phyloP scores from a whole-genome alignment of 2,329 filamentous ascomycete genomes.

The Nannizzia gypsea region DNA sequence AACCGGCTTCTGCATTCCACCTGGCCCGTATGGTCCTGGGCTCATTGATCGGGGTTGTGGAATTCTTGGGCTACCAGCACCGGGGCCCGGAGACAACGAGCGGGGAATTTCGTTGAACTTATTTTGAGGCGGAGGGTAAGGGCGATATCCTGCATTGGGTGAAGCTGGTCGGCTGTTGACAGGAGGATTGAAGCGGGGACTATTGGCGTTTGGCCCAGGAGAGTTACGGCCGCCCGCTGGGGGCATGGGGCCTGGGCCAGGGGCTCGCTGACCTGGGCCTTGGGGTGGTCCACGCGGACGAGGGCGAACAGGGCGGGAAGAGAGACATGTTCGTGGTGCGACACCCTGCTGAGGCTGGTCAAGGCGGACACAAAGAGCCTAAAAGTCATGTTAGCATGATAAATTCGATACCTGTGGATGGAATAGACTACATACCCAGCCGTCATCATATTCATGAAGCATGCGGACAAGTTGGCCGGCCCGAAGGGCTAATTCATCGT shows the following conservation, averaged over 20 bases:
- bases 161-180: conserved; percentile 25
- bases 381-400: conserved; percentile 23
- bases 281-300: conserved; percentile 41
- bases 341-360: conserved; percentile 90
- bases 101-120: conserved; percentile 17
- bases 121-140: conserved; percentile 19
- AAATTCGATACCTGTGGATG: conserved; percentile 4
- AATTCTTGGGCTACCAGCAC: conserved; percentile 19
- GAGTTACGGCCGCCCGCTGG: conserved; percentile 19
- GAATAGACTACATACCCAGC: conserved; percentile 60
- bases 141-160: conserved; percentile 22
- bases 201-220: conserved; percentile 13
- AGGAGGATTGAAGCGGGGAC: conserved; percentile 22
- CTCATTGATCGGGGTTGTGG: conserved; percentile 35
- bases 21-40: conserved; percentile 34
- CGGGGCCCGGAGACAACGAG: conserved; percentile 21
- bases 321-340: conserved; percentile 83
- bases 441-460: conserved; percentile 93
- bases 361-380: conserved; percentile 83
- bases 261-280: conserved; percentile 23
- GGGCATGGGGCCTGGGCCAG: conserved; percentile 22
- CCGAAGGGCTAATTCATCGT: conserved; percentile 74
- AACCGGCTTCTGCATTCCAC: conserved; percentile 31
- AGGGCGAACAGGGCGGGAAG: conserved; percentile 80
- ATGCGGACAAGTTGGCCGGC: conserved; percentile 77